Conservation (phyloP, 441 rosid species). For the Erodium trifolium region DNA sequence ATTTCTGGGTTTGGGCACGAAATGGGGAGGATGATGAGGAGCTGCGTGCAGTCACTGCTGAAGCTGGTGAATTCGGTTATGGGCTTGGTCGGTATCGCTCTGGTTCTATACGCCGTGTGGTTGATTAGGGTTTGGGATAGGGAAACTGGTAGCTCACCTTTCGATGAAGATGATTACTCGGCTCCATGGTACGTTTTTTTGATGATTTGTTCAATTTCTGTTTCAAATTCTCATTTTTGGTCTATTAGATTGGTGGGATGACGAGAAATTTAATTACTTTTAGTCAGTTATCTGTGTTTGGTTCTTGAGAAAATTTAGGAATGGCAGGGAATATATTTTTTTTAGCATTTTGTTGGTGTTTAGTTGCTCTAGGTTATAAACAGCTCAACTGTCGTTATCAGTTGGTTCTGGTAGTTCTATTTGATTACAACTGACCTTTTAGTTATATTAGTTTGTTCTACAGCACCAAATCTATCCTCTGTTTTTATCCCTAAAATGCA, state of each 20-base stretch:
- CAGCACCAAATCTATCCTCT: neutral
- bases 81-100: constrained; percentile 76
- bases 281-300: neutral
- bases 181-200: constrained; percentile 46
- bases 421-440: no score
- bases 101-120: constrained; percentile 67
- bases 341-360: no score
- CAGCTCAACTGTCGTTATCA: no score
- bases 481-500: neutral
- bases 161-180: constrained; percentile 28
- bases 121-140: constrained; percentile 62
- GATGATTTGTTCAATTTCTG: neutral
- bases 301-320: constrained; percentile 3
- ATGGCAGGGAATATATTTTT: neutral
- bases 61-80: constrained; percentile 62
- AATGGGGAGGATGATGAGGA: constrained; percentile 55
- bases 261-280: neutral
- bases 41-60: constrained; percentile 61
- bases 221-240: neutral
- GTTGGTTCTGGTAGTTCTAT: no score
- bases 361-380: no score
- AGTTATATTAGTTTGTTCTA: no score
- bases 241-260: constrained; percentile 1
- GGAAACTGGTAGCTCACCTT: constrained; percentile 45
- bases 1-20: constrained; percentile 11